Conservation (phyloP, 1,284 basidiomycete species). For the Ceraceosorus bombacis region DNA sequence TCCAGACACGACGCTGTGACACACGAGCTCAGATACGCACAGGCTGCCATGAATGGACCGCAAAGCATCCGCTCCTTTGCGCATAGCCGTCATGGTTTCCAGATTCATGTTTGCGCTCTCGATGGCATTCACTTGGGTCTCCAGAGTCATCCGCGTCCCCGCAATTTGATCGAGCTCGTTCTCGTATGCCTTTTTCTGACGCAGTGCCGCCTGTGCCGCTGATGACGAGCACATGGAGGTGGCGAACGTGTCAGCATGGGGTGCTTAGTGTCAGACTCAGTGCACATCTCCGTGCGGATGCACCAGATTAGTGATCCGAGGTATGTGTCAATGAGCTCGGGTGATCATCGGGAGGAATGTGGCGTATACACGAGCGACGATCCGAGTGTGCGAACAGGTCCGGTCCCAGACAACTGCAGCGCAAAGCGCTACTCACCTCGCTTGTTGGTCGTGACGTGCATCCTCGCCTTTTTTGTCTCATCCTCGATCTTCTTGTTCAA, state of each 20-base stretch:
- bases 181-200: conserved; percentile 88
- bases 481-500: conserved; percentile 95
- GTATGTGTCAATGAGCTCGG: too few relatives aligned
- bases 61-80: conserved; percentile 85
- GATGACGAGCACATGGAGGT: not conserved
- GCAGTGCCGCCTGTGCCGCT: conserved; percentile 63
- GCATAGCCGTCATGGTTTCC: conserved; percentile 97
- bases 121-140: conserved; percentile 91
- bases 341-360: too few relatives aligned
- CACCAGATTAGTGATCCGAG: too few relatives aligned
- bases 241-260: too few relatives aligned
- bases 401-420: not conserved
- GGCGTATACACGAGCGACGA: too few relatives aligned
- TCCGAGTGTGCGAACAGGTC: too few relatives aligned
- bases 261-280: too few relatives aligned
- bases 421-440: conserved; percentile 58
- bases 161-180: conserved; percentile 77
- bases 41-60: conserved; percentile 84
- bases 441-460: conserved; percentile 91
- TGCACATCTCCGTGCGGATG: too few relatives aligned
- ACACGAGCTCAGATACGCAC: conserved; percentile 5
- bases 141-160: conserved; percentile 82
- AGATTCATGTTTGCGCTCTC: conserved; percentile 97
- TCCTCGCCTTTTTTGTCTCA: conserved; percentile 80
- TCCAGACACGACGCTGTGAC: not conserved